A percentile compares a stretch with the other conserved stretches of the same genome.
Conservation (phyloP, 83 land plant species). For the Picea mariana region DNA sequence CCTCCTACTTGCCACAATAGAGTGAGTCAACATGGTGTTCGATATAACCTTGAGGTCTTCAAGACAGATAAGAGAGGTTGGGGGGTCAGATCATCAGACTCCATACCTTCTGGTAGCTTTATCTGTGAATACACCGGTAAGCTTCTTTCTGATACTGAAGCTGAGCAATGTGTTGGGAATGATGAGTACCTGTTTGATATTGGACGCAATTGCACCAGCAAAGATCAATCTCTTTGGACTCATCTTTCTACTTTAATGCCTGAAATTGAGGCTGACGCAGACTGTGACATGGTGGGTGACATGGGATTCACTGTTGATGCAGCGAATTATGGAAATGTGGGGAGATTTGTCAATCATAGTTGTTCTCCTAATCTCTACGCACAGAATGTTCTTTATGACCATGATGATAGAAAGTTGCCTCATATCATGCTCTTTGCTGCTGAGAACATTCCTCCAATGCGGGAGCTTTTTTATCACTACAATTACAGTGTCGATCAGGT, state of each 20-base stretch:
- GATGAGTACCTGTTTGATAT: conserved; percentile 42
- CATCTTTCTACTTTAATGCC: conserved; percentile 19
- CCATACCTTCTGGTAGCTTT: conserved; percentile 40
- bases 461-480: conserved; percentile 83
- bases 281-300: background rate
- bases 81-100: conserved; percentile 51
- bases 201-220: conserved; percentile 33
- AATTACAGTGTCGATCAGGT: conserved; percentile 63
- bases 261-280: background rate
- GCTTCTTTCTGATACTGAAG: conserved; percentile 8
- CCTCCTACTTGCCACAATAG: conserved; percentile 26
- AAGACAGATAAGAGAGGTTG: conserved; percentile 43
- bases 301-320: conserved; percentile 33
- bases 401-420: conserved; percentile 29
- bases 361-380: conserved; percentile 44
- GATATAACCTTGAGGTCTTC: conserved; percentile 36
- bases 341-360: conserved; percentile 53
- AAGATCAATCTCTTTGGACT: conserved; percentile 33
- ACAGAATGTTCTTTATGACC: conserved; percentile 48
- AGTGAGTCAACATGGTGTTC: conserved; percentile 30
- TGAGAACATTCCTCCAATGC: conserved; percentile 38
- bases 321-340: conserved; percentile 30
- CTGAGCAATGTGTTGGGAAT: conserved; percentile 18
- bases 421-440: conserved; percentile 54
- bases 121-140: conserved; percentile 39